Evolutionary conservation across 2,329 filamentous ascomycete species (phyloP).

Genomic region (Colletotrichum coccodes): DNA sequence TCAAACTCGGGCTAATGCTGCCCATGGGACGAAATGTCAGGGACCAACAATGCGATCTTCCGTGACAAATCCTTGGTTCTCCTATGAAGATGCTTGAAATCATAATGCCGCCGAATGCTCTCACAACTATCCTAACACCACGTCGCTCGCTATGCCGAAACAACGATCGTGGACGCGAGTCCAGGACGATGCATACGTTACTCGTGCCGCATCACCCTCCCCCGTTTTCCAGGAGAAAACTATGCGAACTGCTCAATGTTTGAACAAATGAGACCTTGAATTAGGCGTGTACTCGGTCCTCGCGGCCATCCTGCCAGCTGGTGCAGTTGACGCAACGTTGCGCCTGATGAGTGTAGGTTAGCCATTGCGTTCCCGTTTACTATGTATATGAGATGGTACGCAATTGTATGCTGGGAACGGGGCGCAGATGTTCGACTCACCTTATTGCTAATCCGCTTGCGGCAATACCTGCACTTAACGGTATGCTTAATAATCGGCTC

Average conservation of each 20-base stretch:
- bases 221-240: too few relatives aligned
- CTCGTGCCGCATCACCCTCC: not conserved
- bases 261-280: not conserved
- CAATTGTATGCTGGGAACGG: too few relatives aligned
- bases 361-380: not conserved
- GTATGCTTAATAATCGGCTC: conserved; percentile 79
- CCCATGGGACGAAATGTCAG: too few relatives aligned
- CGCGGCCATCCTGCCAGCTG: conserved; percentile 62
- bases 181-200: not conserved
- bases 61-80: not conserved
- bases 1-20: too few relatives aligned
- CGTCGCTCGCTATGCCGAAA: not conserved
- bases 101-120: not conserved
- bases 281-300: conserved; percentile 44
- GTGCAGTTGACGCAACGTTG: conserved; percentile 60
- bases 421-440: conserved; percentile 48
- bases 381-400: too few relatives aligned
- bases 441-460: conserved; percentile 71
- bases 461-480: conserved; percentile 75
- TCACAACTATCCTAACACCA: not conserved
- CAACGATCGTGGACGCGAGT: not conserved
- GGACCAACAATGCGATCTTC: too few relatives aligned
- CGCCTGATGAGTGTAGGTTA: conserved; percentile 41
- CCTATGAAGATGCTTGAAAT: not conserved
- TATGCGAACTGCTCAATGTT: not conserved